These are phyloP conservation scores for Leptographium flavum DNA, from an alignment of 2,329 filamentous ascomycete genomes.

Conservation along the genomic window DNA sequence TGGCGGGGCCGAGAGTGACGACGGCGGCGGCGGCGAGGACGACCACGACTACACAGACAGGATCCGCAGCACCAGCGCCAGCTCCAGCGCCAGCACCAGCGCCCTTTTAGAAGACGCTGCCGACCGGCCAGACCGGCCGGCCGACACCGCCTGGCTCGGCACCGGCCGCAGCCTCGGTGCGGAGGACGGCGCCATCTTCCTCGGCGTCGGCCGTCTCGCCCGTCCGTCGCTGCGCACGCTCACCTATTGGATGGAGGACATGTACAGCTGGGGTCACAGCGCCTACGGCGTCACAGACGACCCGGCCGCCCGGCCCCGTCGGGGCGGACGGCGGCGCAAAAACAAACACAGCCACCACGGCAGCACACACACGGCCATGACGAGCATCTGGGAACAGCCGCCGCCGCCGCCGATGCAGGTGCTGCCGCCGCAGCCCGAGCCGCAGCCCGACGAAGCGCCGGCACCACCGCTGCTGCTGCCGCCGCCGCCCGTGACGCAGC, in stretches of 20 bases:
- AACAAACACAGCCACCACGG: no score
- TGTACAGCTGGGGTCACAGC: constrained; percentile 71
- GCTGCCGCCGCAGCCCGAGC: neutral
- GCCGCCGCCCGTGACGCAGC: constrained; percentile 12
- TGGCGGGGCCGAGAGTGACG: constrained; percentile 26
- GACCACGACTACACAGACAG: neutral
- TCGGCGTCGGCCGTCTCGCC: constrained; percentile 62
- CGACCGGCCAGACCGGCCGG: neutral
- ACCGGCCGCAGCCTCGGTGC: constrained; percentile 50
- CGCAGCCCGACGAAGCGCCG: neutral
- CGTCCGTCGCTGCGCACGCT: constrained; percentile 57
- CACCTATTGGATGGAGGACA: constrained; percentile 75
- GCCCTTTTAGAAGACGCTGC: neutral
- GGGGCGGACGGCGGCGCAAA: constrained; percentile 16
- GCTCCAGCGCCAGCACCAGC: constrained; percentile 8
- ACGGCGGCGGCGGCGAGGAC: neutral
- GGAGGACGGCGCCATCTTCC: constrained; percentile 75
- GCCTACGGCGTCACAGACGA: constrained; percentile 78
- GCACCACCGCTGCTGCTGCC: constrained; percentile 7
- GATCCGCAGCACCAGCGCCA: neutral
- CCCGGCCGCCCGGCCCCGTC: constrained; percentile 46
- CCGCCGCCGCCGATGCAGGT: neutral
- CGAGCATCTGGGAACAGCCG: constrained; percentile 7
- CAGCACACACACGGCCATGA: constrained; percentile 1
- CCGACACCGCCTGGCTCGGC: constrained; percentile 53